These are phyloP conservation scores for Daldinia loculata DNA, from an alignment of 495 filamentous ascomycete genomes.

Conservation along the genomic window DNA sequence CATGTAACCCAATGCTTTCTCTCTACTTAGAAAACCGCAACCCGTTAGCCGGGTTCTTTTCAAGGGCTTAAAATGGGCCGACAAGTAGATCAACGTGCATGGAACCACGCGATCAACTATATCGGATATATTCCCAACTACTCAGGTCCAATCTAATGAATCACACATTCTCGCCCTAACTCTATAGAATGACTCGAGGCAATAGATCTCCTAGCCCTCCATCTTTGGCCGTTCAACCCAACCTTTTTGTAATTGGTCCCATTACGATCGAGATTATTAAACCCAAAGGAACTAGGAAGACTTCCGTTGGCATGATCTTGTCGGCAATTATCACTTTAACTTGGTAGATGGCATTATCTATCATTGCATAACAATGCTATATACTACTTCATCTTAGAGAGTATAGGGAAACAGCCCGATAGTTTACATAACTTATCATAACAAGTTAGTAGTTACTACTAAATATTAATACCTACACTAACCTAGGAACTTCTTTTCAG, in stretches of 20 bases:
- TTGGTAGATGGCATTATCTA: not conserved
- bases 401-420: not conserved
- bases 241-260: not conserved
- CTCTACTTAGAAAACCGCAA: not conserved
- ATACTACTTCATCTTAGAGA: constrained; percentile 16
- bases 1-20: constrained; percentile 22
- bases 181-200: constrained; percentile 13
- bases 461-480: too few relatives aligned
- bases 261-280: not conserved
- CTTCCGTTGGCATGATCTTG: not conserved
- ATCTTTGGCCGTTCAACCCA: not conserved
- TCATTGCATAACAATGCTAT: not conserved
- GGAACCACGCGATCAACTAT: constrained; percentile 6
- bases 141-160: constrained; percentile 5
- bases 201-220: constrained; percentile 3
- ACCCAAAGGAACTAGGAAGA: not conserved
- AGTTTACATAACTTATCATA: not conserved
- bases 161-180: not conserved
- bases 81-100: constrained; percentile 19
- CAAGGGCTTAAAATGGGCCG: constrained; percentile 13
- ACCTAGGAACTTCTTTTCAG: not conserved
- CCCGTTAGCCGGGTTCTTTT: constrained; percentile 18
- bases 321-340: not conserved
- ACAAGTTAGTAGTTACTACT: not conserved
- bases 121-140: not conserved